Base-by-base conservation (phyloP, 768 basidiomycete species). In the Tylopilus felleus region DNA sequence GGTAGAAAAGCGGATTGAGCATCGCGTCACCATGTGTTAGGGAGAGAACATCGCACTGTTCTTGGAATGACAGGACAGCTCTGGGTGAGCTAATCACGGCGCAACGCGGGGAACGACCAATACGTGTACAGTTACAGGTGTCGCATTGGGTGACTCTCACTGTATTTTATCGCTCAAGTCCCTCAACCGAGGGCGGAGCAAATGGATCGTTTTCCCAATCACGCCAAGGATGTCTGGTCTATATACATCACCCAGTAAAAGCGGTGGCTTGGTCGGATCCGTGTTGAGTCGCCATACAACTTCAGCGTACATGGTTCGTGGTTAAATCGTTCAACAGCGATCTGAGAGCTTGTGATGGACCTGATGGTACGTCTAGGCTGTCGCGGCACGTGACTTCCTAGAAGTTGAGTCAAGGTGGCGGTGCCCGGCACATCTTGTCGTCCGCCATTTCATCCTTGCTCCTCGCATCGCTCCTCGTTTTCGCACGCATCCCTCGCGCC, bases 81-180 rank as follows among this genome's bases (percentile, higher is more conserved):
- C 90, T 4, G 90, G 89, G 61, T 89, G 86, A 25, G 75, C 90
- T 90, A 23, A 21, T 29, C 8, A 38, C 29, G 16, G 28, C 7
- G 22, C 7, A 36, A 13, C 27, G 22, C 22, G 33, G n/a, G 8
- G 13, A 8, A 44, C 23, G 35, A 5, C 41, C 16, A 21, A 14
- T n/a, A 8, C 35, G 42, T 4, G 55, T 58, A 60, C 48, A 56
- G 47, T 35, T 29, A 8, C 16, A 8, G 21, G 17, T 17, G 36
- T 45, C 3, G 3, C 17, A 9, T 7, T n/a, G 14, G 13, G 21
- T 33, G 17, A 6, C 7, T 5, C 47, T 33, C 61, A 86, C 88
- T 88, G 88, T 23, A 93, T 88, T 60, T 88, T 83, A 33, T 89
- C 69, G 62, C 88, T 92, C 21, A 93, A 65, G 31, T 66, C 73